These are phyloP conservation scores for Capsicum pubescens DNA, from an alignment of 257 asterid genomes.

Conservation along the genomic window DNA sequence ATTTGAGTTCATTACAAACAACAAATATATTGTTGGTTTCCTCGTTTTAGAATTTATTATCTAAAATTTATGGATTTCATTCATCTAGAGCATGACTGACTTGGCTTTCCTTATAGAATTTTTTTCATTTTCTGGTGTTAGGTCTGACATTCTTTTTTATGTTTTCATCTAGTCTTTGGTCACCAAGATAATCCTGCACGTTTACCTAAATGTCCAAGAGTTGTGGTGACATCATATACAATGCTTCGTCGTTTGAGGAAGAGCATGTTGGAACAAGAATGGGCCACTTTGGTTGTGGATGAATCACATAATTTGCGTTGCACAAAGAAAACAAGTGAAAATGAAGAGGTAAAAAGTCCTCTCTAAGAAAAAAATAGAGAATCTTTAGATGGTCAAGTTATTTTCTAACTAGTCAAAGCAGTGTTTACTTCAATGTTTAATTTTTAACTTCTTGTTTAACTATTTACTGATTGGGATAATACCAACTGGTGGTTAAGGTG, in stretches of 20 bases:
- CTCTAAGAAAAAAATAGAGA: background rate
- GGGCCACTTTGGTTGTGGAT: conserved; percentile 86
- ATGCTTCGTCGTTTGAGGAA: conserved; percentile 86
- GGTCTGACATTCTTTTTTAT: background rate
- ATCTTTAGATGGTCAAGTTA: conserved; percentile 16
- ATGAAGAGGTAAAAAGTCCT: conserved; percentile 65
- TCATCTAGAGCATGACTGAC: conserved; percentile 14
- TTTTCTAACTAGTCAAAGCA: conserved; percentile 20
- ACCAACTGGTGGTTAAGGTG: conserved; percentile 22
- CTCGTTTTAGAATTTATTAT: conserved; percentile 5
- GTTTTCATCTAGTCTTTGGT: conserved; percentile 67
- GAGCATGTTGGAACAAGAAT: conserved; percentile 76
- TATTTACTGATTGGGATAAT: conserved; percentile 8
- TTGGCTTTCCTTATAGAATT: background rate
- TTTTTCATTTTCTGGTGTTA: background rate
- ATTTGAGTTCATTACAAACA: conserved; percentile 14
- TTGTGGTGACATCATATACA: conserved; percentile 81
- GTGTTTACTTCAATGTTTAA: conserved; percentile 16
- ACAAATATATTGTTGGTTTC: conserved; percentile 11
- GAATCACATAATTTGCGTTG: conserved; percentile 93
- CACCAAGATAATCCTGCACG: conserved; percentile 79
- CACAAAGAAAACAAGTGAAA: conserved; percentile 68
- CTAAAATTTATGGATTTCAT: background rate
- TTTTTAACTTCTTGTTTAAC: background rate
- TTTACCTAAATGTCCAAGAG: conserved; percentile 68